Evolutionary conservation across 2,329 filamentous ascomycete species (phyloP), one percentile per base, ranked within the genome.

Genomic region (Pestalotiopsis sp.): DNA sequence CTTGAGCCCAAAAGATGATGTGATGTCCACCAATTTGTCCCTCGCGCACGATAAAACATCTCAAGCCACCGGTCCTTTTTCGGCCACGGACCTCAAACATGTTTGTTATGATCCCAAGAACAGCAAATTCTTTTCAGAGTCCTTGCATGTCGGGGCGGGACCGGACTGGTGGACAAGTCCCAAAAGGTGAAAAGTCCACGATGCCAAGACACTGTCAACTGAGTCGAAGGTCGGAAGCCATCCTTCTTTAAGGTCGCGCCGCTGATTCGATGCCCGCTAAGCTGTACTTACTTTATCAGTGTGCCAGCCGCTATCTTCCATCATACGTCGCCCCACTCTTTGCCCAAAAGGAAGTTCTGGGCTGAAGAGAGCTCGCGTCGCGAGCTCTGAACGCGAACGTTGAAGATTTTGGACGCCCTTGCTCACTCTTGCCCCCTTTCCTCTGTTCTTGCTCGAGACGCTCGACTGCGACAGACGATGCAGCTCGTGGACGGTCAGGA

Each of bases 281-380:
- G 9, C 31, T 36, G 31, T 36, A 36, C 31, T 36, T n/a, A 36
- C 31, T 36, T 9, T 52, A 20, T 23, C 14, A 20, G 17, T 52
- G 17, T 52, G 45, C 45, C 45, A 23, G 17, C 57, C 27, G 57
- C 25, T 62, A 62, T 62, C 59, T 45, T 45, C n/a, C 39, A 52
- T 45, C 61, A 52, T 23, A 49, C 20, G 20, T 45, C 45, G 61
- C 38, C 61, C 61, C 61, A 52, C 61, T 49, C 38, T 36, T 36
- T 31, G 25, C 20, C 61, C n/a, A 64, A 64, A 52, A 20, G 45
- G 45, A 52, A 17, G 17, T 52, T 52, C 45, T 52, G 45, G 45
- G 45, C 45, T 52, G 45, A 52, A 52, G 61, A 17, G 20, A 45
- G n/a, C 61, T 64, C 61, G 61, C 61, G 61, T 13, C 61, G 61